Percentiles rank a stretch among this genome's conserved stretches.
Evolutionary conservation across 192 early-diverging fungal genomes (phyloP).

Genomic region (Chytriomyces sp.): DNA sequence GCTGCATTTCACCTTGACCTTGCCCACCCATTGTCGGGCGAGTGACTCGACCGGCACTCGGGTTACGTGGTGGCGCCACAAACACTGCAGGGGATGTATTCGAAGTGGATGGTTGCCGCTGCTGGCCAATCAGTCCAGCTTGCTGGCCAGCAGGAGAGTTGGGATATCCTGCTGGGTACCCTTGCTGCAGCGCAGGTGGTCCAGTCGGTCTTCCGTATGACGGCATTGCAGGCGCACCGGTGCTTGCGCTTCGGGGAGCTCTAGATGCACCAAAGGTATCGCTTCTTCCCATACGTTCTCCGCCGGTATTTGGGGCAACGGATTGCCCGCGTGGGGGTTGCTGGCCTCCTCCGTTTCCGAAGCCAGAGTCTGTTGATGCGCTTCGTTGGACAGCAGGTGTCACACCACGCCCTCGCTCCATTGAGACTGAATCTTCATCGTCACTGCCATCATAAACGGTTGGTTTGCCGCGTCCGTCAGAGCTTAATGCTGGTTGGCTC

Average conservation of each 20-base stretch:
- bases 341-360: neutral
- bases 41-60: no score
- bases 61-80: no score
- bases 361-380: no score
- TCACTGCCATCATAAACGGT: neutral
- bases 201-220: neutral
- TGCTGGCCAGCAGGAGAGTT: no score
- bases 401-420: conserved; percentile 6
- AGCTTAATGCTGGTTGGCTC: neutral
- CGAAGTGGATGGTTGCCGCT: no score
- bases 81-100: no score
- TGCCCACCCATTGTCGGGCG: no score
- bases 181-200: no score
- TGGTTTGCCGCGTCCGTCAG: neutral
- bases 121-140: no score
- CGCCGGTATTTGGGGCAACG: neutral
- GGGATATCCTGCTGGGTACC: no score
- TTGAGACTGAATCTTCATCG: conserved; percentile 9
- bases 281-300: neutral
- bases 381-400: neutral
- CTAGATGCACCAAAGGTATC: neutral
- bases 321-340: neutral
- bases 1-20: no score
- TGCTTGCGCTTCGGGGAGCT: neutral
- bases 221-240: neutral